Conservation (phyloP, 2,329 filamentous ascomycete genomes). For the Apiospora phragmitis region DNA sequence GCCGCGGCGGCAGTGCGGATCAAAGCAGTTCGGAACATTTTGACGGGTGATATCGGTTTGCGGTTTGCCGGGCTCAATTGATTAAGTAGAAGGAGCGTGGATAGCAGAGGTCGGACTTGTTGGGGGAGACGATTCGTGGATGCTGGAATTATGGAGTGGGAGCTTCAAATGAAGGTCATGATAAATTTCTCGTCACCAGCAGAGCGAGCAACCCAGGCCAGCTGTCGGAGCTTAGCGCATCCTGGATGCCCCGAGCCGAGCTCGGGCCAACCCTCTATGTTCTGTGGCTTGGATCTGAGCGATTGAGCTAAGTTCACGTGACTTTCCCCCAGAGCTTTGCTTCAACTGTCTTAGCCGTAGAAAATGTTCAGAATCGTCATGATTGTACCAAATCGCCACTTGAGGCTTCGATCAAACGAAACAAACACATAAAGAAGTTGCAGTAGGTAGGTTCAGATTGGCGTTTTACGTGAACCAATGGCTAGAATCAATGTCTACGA, state of each 20-base stretch:
- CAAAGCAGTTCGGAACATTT: conserved; percentile 88
- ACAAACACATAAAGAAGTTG: not conserved
- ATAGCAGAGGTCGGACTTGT: conserved; percentile 2
- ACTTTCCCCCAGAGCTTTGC: not conserved
- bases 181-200: conserved; percentile 36
- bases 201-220: not conserved
- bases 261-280: not conserved
- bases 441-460: not conserved
- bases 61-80: conserved; percentile 15
- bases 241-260: not conserved
- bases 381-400: not conserved
- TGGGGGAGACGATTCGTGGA: conserved; percentile 13
- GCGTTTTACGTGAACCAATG: not conserved
- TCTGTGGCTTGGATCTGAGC: not conserved
- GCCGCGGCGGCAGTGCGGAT: conserved; percentile 71
- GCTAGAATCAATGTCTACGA: not conserved
- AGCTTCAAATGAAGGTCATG: conserved; percentile 27
- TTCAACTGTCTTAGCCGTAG: not conserved
- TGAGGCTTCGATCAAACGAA: not conserved
- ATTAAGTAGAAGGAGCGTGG: conserved; percentile 12
- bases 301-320: not conserved
- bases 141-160: conserved; percentile 13
- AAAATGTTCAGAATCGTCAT: not conserved
- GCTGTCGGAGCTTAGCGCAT: conserved; percentile 2
- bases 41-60: conserved; percentile 39